Evolutionary conservation across 768 basidiomycete species (phyloP).

Genomic region (Termitomyces sp.): DNA sequence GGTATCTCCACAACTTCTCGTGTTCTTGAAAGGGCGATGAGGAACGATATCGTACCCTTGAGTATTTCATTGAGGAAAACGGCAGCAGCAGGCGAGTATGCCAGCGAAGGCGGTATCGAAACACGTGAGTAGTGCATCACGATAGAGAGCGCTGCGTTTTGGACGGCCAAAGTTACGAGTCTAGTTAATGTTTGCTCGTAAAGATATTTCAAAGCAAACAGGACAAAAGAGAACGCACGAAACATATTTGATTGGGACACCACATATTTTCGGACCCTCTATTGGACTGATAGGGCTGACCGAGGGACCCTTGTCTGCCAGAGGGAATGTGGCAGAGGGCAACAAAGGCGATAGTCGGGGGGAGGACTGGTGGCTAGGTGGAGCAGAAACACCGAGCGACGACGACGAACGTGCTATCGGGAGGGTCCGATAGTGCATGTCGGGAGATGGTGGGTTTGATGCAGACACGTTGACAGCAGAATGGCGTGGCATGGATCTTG

Average conservation of each 20-base stretch:
- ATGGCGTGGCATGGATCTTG: conserved; percentile 14
- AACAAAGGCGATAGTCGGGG: conserved; percentile 51
- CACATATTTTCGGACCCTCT: conserved; percentile 56
- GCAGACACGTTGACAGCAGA: conserved; percentile 13
- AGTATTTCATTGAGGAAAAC: conserved; percentile 93
- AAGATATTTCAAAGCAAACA: conserved; percentile 7
- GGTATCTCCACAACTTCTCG: conserved; percentile 39
- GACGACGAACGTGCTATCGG: conserved; percentile 57
- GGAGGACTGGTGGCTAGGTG: conserved; percentile 29
- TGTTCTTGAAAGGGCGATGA: conserved; percentile 69
- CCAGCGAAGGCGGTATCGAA: conserved; percentile 67
- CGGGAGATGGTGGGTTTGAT: conserved; percentile 25
- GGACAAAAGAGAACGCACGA: conserved; percentile 48
- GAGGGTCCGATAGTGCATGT: conserved; percentile 63
- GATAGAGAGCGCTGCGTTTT: conserved; percentile 93
- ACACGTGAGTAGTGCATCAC: conserved; percentile 99
- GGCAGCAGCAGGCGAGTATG: conserved; percentile 93
- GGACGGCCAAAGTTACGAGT: conserved; percentile 83
- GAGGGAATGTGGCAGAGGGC: conserved; percentile 43
- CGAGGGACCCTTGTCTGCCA: conserved; percentile 36
- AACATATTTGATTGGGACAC: conserved; percentile 76
- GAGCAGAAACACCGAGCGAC: conserved; percentile 32
- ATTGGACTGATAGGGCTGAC: conserved; percentile 24
- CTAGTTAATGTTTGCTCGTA: conserved; percentile 30
- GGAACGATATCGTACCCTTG: conserved; percentile 89